A percentile compares a stretch with the other conserved stretches of the same genome.
Conservation (phyloP, 768 basidiomycete genomes). For the Pulveroboletus sp. region DNA sequence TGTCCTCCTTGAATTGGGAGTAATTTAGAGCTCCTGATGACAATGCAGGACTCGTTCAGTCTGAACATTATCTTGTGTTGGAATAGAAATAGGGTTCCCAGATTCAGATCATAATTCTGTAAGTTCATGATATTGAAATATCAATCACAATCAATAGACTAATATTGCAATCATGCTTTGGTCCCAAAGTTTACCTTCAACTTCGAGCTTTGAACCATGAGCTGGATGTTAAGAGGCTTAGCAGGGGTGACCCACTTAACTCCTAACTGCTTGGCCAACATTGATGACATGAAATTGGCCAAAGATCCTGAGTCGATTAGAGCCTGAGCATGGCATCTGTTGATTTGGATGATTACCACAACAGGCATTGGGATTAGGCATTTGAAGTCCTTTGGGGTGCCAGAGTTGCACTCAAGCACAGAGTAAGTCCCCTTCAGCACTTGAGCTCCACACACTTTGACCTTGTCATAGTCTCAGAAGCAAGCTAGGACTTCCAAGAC, state of each 20-base stretch:
- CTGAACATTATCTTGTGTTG: slow-evolving; percentile 31
- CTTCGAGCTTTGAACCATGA: slow-evolving; percentile 30
- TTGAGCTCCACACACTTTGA: no score
- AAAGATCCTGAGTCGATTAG: slow-evolving; percentile 27
- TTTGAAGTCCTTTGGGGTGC: no score
- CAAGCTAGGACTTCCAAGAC: no score
- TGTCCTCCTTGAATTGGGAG: no score
- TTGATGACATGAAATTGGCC: slow-evolving; percentile 31
- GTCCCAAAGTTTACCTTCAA: no score
- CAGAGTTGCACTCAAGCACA: no score
- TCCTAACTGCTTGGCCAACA: slow-evolving; percentile 25
- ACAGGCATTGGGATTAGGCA: slow-evolving; percentile 7
- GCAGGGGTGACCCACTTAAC: slow-evolving; percentile 4
- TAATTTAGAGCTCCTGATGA: slow-evolving; percentile 8
- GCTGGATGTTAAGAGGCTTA: slow-evolving; percentile 27
- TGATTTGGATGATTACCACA: slow-evolving; percentile 8
- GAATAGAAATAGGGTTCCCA: slow-evolving; percentile 38
- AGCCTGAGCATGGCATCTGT: slow-evolving; percentile 13
- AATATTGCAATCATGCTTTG: no score
- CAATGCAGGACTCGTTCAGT: slow-evolving; percentile 18
- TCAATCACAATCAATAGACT: no score
- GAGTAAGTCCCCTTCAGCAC: no score
- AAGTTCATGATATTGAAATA: no score
- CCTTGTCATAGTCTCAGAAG: no score
- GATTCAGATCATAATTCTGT: slow-evolving; percentile 39